Evolutionary conservation across 2,329 filamentous ascomycete genomes (phyloP), one percentile per base, ranked within the genome.

Genomic region (Plectosphaerella sp.): DNA sequence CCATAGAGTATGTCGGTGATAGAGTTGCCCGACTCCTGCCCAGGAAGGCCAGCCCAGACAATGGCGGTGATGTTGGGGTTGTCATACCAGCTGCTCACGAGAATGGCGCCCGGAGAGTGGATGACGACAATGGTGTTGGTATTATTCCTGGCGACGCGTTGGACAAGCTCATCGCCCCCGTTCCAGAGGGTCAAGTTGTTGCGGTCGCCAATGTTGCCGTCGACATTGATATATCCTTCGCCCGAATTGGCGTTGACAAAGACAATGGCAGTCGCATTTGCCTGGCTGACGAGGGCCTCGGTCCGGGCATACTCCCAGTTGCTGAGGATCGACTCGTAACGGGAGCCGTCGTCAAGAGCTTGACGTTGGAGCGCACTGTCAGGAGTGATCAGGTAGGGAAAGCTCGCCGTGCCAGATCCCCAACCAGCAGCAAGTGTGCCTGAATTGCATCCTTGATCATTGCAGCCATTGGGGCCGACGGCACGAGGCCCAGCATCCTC

Each of bases 161-260:
- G 80, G 70, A 97, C 88, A 51, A 97, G 72, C 1, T 80, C 77
- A 50, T 97, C 91, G 41, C 90, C 92, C 53, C 85, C 80, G 54
- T 86, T 78, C 93, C 93, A 97, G 0, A 96, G 76, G 0, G 91
- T 96, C 37, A 99, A 77, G 71, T 99, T 97, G 63, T 92, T 91
- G 50, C 94, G 87, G 68, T 97, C 93, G 53, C 94, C 94, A 54
- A 79, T 75, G 66, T 97, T 97, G 50, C 83, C 87, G 57, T 92
- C 93, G 2, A 95, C 82, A 25, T 72, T 79, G 63, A 97, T 91
- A 72, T 83, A 97, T 6, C 90, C 91, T 71, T 97, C 94, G 50
- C 93, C 93, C 4, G 87, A 82, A 65, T 92, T 80, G 14, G 91
- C 86, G 59, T 96, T 96, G 63, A 89, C 92, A 61, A 97, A 97